Evolutionary conservation across 441 rosid genomes (phyloP), one percentile per base, ranked within the genome.

Genomic region (Gossypium trilobum): DNA sequence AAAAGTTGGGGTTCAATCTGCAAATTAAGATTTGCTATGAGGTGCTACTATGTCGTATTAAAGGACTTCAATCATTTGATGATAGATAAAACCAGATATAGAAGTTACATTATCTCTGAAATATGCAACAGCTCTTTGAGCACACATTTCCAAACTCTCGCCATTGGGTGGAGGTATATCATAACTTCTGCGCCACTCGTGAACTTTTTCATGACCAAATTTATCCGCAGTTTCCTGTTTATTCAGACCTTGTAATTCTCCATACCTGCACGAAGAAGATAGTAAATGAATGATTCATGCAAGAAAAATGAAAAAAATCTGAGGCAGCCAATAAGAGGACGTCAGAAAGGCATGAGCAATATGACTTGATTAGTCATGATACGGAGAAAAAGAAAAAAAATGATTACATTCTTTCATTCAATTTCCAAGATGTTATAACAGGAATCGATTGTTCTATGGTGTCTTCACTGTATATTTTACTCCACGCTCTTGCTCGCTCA

Each of bases 71-170:
- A 54, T 2, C 5, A 56, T 55, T 39, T 22, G 14, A 25, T 50
- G 9, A 1, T n/a, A 39, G 44, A 56, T 39, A 13, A 50, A 71
- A 36, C 23, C 55, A 25, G 57, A 17, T 57, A 42, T 22, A 71
- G 36, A 56, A 20, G n/a, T 52, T 85, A 91, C 98, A 75, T 87
- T 79, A 64, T 95, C 96, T 83, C 27, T 87, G 71, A 95, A 95
- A 78, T 92, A 92, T 73, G 98, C 92, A 3, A 95, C 98, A 42
- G 99, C 98, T 86, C 99, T 86, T 79, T 87, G 73, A 73, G 99
- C 96, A 66, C 99, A 95, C 97, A 95, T 95, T 84, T 92, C 96
- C 84, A 95, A 86, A 79, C 98, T 95, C 85, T 95, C 99, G 2
- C 99, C 99, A 65, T 88, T 87, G 0, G 99, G 99, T 3, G 98